Percentiles rank a stretch among this genome's conserved stretches.
These are phyloP conservation scores for Lepidium sativum DNA, from an alignment of 345 rosid genomes.

Conservation along the genomic window DNA sequence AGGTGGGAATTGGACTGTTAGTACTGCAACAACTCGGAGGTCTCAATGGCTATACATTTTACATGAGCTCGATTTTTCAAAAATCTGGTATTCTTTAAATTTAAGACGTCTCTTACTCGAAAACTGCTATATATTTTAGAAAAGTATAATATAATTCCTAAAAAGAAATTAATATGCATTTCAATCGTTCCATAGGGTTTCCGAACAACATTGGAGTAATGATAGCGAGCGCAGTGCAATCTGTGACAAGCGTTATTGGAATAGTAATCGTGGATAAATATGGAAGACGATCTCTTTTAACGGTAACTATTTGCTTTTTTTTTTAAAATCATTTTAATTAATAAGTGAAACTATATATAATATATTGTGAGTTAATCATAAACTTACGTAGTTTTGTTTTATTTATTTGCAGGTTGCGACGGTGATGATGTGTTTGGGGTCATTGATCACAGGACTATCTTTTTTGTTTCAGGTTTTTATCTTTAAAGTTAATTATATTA, in stretches of 20 bases:
- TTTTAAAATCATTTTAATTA: background rate
- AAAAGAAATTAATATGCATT: background rate
- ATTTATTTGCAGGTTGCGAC: slow-evolving; percentile 51
- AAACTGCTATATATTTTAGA: background rate
- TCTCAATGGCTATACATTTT: slow-evolving; percentile 46
- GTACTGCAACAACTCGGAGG: slow-evolving; percentile 84
- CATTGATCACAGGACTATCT: slow-evolving; percentile 49
- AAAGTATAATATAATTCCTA: background rate
- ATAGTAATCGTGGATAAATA: slow-evolving; percentile 57
- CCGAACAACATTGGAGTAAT: slow-evolving; percentile 19
- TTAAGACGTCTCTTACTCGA: background rate
- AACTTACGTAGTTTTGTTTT: background rate
- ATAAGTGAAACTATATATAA: background rate
- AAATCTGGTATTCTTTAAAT: slow-evolving; percentile 35
- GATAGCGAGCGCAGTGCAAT: slow-evolving; percentile 21
- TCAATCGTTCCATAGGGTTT: background rate
- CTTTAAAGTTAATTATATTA: background rate
- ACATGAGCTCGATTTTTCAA: slow-evolving; percentile 41
- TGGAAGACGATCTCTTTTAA: slow-evolving; percentile 61
- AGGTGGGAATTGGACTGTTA: slow-evolving; percentile 75
- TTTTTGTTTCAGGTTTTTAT: slow-evolving; percentile 49
- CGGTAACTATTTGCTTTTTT: slow-evolving; percentile 28
- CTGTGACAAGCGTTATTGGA: slow-evolving; percentile 61
- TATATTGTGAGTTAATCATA: background rate
- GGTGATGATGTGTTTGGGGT: slow-evolving; percentile 67